Percentiles rank a stretch among this genome's conserved stretches.
phyloP scores from a whole-genome alignment of 2,329 filamentous ascomycete genomes.

The Blastomyces percursus region DNA sequence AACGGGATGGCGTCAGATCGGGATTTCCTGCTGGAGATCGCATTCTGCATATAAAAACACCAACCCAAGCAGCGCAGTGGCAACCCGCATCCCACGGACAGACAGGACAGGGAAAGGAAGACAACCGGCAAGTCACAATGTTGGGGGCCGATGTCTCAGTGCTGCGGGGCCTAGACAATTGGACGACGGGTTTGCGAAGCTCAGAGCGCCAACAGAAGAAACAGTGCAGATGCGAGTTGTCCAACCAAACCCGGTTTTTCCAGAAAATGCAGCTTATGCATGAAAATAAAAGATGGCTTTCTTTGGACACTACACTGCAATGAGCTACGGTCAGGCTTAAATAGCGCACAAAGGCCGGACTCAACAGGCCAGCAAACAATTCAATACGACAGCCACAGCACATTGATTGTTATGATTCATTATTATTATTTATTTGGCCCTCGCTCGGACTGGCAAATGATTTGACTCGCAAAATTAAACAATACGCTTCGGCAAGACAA shows the following conservation, averaged over 20 bases:
- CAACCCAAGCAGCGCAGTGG: neutral
- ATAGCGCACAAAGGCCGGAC: neutral
- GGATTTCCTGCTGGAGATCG: neutral
- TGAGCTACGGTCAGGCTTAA: neutral
- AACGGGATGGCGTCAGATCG: neutral
- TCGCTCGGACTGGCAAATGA: neutral
- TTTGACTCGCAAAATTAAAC: neutral
- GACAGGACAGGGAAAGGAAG: too few relatives aligned
- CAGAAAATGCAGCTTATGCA: neutral
- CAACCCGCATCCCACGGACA: neutral
- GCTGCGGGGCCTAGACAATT: neutral
- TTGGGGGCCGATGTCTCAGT: neutral
- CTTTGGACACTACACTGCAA: neutral
- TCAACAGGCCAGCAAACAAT: neutral
- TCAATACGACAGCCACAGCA: neutral
- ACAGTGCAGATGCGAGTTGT: neutral
- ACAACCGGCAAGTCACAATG: slow-evolving; percentile 2
- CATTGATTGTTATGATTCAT: neutral
- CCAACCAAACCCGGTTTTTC: neutral
- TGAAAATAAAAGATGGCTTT: neutral
- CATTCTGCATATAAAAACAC: neutral
- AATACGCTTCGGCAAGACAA: neutral
- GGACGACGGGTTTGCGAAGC: neutral
- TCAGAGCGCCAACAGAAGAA: neutral
- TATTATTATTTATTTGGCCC: neutral